Conservation (phyloP, 805 yeast genomes). For the Vanderwaltozyma tropicalis region DNA sequence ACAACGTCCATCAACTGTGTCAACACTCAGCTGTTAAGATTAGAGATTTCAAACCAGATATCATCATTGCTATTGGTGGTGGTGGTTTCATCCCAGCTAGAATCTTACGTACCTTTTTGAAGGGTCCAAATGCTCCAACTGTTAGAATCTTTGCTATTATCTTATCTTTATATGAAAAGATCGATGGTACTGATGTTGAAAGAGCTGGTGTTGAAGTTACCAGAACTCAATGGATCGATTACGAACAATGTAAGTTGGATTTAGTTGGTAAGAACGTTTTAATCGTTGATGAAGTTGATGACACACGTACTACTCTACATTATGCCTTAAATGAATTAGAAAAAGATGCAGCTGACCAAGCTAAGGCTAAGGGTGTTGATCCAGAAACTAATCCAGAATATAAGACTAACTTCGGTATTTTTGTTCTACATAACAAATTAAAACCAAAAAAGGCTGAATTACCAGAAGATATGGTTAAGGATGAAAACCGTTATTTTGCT, state of each 20-base stretch:
- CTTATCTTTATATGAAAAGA: slow-evolving; percentile 79
- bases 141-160: slow-evolving; percentile 93
- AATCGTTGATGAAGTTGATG: slow-evolving; percentile 79
- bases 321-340: slow-evolving; percentile 67
- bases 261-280: slow-evolving; percentile 61
- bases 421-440: slow-evolving; percentile 66
- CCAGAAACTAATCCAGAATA: slow-evolving; percentile 33
- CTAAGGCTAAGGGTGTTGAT: slow-evolving; percentile 40
- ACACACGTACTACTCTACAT: slow-evolving; percentile 74
- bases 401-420: slow-evolving; percentile 58
- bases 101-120: slow-evolving; percentile 84
- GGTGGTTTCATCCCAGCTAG: slow-evolving; percentile 98
- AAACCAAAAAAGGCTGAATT: slow-evolving; percentile 65
- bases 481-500: slow-evolving; percentile 52
- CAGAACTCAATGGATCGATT: slow-evolving; percentile 79
- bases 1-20: slow-evolving; percentile 68
- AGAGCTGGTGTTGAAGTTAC: slow-evolving; percentile 55
- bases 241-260: slow-evolving; percentile 46
- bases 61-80: slow-evolving; percentile 92
- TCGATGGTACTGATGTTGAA: slow-evolving; percentile 50
- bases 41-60: slow-evolving; percentile 69
- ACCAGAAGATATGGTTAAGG: slow-evolving; percentile 51
- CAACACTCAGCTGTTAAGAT: slow-evolving; percentile 52
- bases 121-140: slow-evolving; percentile 78
- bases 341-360: slow-evolving; percentile 58